Conservation (phyloP, 192 early-diverging fungal genomes). For the Lunasporangiospora selenospora region DNA sequence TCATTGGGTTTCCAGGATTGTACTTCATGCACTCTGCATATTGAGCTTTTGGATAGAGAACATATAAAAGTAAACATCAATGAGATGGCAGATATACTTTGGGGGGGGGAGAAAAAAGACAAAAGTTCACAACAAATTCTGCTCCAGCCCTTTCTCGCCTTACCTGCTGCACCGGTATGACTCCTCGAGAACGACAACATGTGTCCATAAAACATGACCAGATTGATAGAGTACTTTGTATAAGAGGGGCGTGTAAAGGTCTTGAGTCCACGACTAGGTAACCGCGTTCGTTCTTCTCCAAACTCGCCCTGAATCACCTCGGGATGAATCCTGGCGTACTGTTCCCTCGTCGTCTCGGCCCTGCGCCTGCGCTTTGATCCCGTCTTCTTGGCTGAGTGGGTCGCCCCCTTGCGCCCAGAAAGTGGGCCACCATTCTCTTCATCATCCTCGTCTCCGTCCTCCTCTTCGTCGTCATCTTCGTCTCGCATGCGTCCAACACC, state of each 20-base stretch:
- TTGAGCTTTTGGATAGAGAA: constrained; percentile 45
- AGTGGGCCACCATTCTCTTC: too few relatives aligned
- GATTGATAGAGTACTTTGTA: constrained; percentile 13
- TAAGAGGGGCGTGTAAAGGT: constrained; percentile 11
- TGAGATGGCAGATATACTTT: too few relatives aligned
- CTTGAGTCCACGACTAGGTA: neutral
- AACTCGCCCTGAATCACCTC: neutral
- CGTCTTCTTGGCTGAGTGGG: too few relatives aligned
- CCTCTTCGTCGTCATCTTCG: constrained; percentile 7
- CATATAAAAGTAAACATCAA: neutral
- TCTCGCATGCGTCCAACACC: neutral
- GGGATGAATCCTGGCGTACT: neutral
- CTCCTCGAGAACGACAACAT: constrained; percentile 59
- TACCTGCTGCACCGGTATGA: constrained; percentile 68
- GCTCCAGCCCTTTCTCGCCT: constrained; percentile 3
- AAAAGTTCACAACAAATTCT: too few relatives aligned
- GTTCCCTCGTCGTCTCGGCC: neutral
- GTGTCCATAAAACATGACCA: constrained; percentile 68
- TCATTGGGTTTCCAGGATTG: constrained; percentile 70
- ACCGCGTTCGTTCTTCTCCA: neutral
- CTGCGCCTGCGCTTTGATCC: neutral
- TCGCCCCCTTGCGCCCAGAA: too few relatives aligned
- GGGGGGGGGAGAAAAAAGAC: too few relatives aligned
- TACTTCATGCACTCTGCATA: constrained; percentile 64
- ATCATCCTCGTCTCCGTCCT: constrained; percentile 6